phyloP scores from a whole-genome alignment of 805 yeast species.

The Nakazawaea ernobii region DNA sequence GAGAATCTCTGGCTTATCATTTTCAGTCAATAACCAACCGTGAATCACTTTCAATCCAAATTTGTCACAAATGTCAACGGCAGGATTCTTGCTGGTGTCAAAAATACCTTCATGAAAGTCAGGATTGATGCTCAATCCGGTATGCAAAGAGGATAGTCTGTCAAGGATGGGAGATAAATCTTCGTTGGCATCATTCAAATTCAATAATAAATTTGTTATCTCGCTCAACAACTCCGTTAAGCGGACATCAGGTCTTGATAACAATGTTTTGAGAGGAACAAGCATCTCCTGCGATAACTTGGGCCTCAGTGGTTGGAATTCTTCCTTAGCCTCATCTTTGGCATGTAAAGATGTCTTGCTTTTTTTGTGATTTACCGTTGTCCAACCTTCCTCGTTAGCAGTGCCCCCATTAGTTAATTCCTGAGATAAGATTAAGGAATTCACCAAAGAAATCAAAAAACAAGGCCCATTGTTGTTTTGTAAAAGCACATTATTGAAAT shows the following conservation, averaged over 20 bases:
- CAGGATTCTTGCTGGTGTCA: conserved; percentile 3
- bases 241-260: conserved; percentile 17
- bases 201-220: conserved; percentile 40
- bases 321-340: background rate
- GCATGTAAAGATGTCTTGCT: background rate
- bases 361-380: conserved; percentile 13
- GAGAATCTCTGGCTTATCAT: background rate
- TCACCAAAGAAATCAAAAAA: conserved; percentile 73
- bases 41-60: conserved; percentile 46
- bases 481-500: conserved; percentile 52
- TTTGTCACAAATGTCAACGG: conserved; percentile 18
- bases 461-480: conserved; percentile 89
- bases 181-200: conserved; percentile 25
- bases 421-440: conserved; percentile 53
- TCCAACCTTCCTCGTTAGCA: conserved; percentile 16
- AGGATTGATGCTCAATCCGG: conserved; percentile 73
- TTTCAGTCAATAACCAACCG: conserved; percentile 67
- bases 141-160: conserved; percentile 55
- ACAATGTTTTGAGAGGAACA: conserved; percentile 18
- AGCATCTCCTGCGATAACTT: conserved; percentile 9
- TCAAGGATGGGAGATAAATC: conserved; percentile 41
- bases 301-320: background rate
- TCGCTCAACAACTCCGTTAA: conserved; percentile 39
- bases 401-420: conserved; percentile 21
- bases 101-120: conserved; percentile 39